Evolutionary conservation across 2,329 filamentous ascomycete species (phyloP), one percentile per base, ranked within the genome.

Genomic region (Ophiostoma himal-ulmi): DNA sequence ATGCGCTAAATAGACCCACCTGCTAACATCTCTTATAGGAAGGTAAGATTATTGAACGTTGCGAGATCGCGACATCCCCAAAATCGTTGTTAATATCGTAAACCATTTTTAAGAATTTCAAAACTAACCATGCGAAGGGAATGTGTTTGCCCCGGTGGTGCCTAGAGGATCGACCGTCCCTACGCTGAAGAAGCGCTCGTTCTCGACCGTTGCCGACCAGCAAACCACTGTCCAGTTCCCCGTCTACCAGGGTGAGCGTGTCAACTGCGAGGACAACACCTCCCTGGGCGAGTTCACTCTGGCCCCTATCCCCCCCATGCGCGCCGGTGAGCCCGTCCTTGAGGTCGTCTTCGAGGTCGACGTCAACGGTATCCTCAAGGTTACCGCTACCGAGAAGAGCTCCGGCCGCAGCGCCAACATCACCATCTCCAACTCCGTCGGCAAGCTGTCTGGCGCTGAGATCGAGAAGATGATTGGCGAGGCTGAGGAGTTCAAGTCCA

Each of bases 351-450:
- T 99, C 84, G 95, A 99, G 86, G 95, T 99, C 79, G 95, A 99
- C 77, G 95, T 97, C 88, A 99, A 99, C 87, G 95, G 95, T 90
- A 97, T 97, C 81, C 90, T 99, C 76, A 99, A 99, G 90, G 95
- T 98, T 78, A 98, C 94, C 74, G 95, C 95, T 76, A 97, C 94
- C 67, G 95, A 99, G 89, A 99, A 99, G 90, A 94, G 93, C 77
- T 97, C 95, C 44, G 95, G 95, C 78, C 94, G 95, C 81, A 95
- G 88, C 79, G 95, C 95, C 83, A 99, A 99, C 89, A 99, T 99
- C 82, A 99, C 95, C 81, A 99, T 99, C 84, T 93, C 92, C 83
- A 99, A 99, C 89, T 97, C 95, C 72, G 94, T 99, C 78, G 95
- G 95, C 82, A 99, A 99, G 88, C 92, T 99, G 76, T 97, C 93